phyloP scores from a whole-genome alignment of 192 early-diverging fungal genomes.

The Haplosporangium gracile region DNA sequence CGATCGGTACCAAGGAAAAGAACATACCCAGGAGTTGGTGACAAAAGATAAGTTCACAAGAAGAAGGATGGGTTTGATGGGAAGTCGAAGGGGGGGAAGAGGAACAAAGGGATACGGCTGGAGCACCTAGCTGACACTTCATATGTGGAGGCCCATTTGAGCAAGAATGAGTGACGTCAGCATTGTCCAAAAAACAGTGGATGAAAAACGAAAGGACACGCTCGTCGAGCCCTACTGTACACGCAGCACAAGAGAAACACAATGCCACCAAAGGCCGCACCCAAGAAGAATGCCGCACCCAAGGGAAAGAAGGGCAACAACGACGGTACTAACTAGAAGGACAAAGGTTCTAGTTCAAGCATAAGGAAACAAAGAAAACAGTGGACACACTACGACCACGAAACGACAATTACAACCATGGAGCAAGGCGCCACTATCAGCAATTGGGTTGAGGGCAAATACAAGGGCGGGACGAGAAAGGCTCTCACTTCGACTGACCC shows the following conservation, averaged over 20 bases:
- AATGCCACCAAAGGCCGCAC: slow-evolving; percentile 53
- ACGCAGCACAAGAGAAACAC: neutral
- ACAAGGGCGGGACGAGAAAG: neutral
- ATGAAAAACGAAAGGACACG: neutral
- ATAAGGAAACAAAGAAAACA: neutral
- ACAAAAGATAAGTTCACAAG: neutral
- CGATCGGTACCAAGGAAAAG: neutral
- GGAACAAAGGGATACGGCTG: neutral
- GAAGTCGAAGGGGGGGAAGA: neutral
- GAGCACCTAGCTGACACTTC: neutral
- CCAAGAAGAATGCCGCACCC: slow-evolving; percentile 37
- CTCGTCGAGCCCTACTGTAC: neutral
- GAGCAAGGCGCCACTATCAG: neutral
- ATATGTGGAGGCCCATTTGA: neutral
- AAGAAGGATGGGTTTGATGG: neutral
- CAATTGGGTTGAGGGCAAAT: neutral
- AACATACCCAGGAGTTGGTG: neutral
- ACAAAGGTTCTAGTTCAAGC: neutral
- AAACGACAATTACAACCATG: neutral
- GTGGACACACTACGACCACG: neutral
- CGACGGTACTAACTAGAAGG: slow-evolving; percentile 17
- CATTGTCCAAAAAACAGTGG: neutral
- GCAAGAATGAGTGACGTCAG: neutral
- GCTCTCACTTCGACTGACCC: neutral
- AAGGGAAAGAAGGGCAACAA: slow-evolving; percentile 47